phyloP scores from a whole-genome alignment of 2,329 filamentous ascomycete species.

The Ascocoryne sarcoides region DNA sequence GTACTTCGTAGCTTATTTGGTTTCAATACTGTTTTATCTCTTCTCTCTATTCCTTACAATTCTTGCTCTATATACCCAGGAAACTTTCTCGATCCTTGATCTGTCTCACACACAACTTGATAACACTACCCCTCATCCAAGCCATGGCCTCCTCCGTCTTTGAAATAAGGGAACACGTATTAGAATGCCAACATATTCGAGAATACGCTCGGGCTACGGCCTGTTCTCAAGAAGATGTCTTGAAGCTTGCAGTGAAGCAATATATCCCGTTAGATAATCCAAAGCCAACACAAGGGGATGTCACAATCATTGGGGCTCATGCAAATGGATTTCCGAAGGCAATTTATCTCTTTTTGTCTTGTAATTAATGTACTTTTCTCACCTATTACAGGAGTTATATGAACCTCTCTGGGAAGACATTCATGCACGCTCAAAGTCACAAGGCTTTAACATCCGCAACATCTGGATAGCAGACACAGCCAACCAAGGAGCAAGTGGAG shows the following conservation, averaged over 20 bases:
- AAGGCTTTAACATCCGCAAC: constrained; percentile 61
- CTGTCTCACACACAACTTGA: too few species aligned
- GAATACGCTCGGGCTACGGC: constrained; percentile 70
- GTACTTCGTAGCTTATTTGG: too few species aligned
- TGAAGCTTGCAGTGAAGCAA: constrained; percentile 75
- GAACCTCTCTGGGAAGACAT: constrained; percentile 88
- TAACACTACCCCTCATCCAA: constrained; percentile 2
- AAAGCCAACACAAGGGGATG: constrained; percentile 59
- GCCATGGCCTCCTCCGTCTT: constrained; percentile 36
- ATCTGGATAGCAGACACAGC: constrained; percentile 92
- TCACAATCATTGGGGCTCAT: constrained; percentile 80
- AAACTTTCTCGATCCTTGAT: too few species aligned
- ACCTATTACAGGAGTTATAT: constrained; percentile 63
- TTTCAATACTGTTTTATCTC: too few species aligned
- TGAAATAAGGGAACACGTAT: constrained; percentile 61
- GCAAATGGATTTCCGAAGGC: constrained; percentile 92
- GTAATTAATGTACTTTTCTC: neutral
- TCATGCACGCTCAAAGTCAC: constrained; percentile 44
- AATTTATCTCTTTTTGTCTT: constrained; percentile 4
- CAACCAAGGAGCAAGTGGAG: constrained; percentile 70
- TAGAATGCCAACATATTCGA: constrained; percentile 70
- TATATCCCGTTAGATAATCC: constrained; percentile 71
- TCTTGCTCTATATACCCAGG: too few species aligned
- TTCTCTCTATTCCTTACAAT: too few species aligned
- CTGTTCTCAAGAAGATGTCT: constrained; percentile 62